phyloP scores from a whole-genome alignment of 2,329 filamentous ascomycete genomes.

The Penicillium fuscoglaucum region DNA sequence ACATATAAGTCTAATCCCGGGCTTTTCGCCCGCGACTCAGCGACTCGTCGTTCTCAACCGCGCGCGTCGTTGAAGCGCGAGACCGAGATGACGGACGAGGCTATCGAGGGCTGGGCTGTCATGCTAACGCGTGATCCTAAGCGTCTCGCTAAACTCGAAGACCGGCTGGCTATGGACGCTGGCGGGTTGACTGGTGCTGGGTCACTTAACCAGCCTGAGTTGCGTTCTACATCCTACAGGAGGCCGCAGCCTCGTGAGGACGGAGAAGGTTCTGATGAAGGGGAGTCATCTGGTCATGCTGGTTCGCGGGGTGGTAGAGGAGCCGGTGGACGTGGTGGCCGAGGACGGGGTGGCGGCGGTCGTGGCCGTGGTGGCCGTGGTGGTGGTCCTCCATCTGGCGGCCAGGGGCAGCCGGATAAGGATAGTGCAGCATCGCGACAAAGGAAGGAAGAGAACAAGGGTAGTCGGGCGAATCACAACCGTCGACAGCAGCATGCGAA shows the following conservation, averaged over 20 bases:
- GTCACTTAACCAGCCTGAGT: constrained; percentile 57
- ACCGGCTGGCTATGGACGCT: constrained; percentile 64
- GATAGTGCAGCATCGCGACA: constrained; percentile 69
- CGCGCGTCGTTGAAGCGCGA: constrained; percentile 68
- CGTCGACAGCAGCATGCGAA: constrained; percentile 68
- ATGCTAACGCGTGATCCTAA: constrained; percentile 76
- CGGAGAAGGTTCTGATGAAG: constrained; percentile 53
- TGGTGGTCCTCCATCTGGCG: constrained; percentile 43
- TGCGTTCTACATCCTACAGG: constrained; percentile 67
- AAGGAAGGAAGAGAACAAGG: constrained; percentile 79
- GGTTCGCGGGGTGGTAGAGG: constrained; percentile 36
- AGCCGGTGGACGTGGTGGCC: constrained; percentile 50
- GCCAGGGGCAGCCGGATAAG: constrained; percentile 65
- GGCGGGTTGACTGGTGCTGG: constrained; percentile 45
- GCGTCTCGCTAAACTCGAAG: constrained; percentile 68
- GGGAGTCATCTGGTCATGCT: constrained; percentile 33
- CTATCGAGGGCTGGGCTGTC: constrained; percentile 88
- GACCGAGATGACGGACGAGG: constrained; percentile 89
- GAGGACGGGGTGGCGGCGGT: constrained; percentile 54
- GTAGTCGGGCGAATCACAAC: constrained; percentile 81
- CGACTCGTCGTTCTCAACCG: constrained; percentile 64
- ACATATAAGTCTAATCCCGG: constrained; percentile 66
- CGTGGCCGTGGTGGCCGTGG: constrained; percentile 50
- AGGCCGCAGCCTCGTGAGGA: constrained; percentile 30
- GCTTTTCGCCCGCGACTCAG: constrained; percentile 70